Conservation (phyloP, 257 asterid species). For the Ophiorrhiza pumila region DNA sequence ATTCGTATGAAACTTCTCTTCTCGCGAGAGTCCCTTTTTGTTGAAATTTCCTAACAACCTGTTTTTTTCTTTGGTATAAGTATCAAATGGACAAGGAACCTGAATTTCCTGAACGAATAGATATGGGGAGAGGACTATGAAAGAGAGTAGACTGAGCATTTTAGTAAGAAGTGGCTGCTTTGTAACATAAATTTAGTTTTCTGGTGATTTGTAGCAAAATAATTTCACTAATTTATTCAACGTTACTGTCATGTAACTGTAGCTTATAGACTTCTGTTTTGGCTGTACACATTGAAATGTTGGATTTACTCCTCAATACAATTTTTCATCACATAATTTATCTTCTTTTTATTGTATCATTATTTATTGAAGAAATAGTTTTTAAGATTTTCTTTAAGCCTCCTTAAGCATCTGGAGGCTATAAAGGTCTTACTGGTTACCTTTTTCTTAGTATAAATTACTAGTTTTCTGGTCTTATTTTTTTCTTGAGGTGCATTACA, state of each 20-base stretch:
- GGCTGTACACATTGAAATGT: not conserved
- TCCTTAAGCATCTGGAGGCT: not conserved
- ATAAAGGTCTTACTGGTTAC: not conserved
- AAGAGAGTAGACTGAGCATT: not conserved
- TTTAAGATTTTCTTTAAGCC: not conserved
- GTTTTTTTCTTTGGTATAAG: not conserved
- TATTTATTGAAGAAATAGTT: not conserved
- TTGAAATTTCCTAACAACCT: not conserved
- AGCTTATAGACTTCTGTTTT: not conserved
- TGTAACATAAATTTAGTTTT: not conserved
- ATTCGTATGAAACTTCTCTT: constrained; percentile 51
- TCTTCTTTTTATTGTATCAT: not conserved
- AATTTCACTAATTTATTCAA: not conserved
- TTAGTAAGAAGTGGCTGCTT: not conserved
- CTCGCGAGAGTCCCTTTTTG: not conserved
- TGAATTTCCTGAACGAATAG: not conserved
- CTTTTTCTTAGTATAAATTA: not conserved
- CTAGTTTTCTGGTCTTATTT: not conserved
- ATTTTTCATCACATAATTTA: not conserved
- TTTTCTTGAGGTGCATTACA: not conserved
- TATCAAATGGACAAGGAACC: not conserved
- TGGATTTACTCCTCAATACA: not conserved
- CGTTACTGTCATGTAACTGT: not conserved
- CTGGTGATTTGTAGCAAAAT: not conserved
- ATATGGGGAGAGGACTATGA: not conserved